These are phyloP conservation scores for Ustilago nuda DNA, from an alignment of 1,284 basidiomycete species.

Conservation along the genomic window DNA sequence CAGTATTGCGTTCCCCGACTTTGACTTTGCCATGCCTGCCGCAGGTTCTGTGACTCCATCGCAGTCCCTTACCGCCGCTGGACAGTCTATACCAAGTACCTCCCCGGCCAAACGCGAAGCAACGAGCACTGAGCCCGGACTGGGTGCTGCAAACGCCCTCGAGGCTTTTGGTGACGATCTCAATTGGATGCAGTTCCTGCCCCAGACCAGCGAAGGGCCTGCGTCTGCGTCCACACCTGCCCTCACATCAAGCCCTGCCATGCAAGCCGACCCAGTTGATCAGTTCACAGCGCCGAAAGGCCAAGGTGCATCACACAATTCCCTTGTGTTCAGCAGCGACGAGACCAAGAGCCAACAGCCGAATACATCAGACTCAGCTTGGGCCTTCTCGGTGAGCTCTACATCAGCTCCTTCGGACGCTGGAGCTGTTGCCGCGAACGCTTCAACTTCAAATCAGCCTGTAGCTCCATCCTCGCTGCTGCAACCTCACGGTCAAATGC, in stretches of 20 bases:
- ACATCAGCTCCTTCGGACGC: constrained; percentile 2
- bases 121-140: constrained; percentile 2
- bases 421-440: constrained; percentile 3
- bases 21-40: constrained; percentile 38
- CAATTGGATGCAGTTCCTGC: constrained; percentile 38
- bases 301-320: background rate
- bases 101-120: constrained; percentile 30
- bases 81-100: constrained; percentile 14
- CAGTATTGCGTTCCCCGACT: constrained; percentile 33
- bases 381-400: constrained; percentile 12
- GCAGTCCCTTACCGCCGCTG: constrained; percentile 10
- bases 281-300: background rate
- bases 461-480: constrained; percentile 9
- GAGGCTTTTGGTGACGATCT: constrained; percentile 29
- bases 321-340: background rate
- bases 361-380: constrained; percentile 5
- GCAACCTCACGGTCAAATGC: constrained; percentile 18
- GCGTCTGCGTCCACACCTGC: constrained; percentile 13
- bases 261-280: background rate
- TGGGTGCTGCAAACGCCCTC: background rate
- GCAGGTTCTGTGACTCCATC: constrained; percentile 23
- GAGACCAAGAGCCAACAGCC: background rate
- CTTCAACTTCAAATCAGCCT: background rate
- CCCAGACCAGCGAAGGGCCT: constrained; percentile 12
- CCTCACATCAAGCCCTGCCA: background rate